Evolutionary conservation across 2,329 filamentous ascomycete species (phyloP).

Genomic region (Epicoccum sorghinum): DNA sequence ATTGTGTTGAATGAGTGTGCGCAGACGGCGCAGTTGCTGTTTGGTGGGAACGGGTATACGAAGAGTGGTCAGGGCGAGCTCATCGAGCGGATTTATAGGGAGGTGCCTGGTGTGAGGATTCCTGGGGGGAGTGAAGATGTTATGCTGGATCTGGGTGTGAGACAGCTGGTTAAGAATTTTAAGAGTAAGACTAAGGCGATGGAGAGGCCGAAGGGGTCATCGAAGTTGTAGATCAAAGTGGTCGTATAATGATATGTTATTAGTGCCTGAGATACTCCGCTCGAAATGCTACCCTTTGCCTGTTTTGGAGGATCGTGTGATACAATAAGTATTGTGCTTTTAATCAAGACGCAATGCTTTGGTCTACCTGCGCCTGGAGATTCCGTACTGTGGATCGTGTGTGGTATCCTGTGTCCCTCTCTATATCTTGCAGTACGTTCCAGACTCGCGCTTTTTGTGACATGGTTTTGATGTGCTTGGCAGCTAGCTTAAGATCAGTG

Average conservation of each 20-base stretch:
- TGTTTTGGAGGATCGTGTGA: too few relatives aligned
- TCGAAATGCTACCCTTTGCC: too few relatives aligned
- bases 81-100: constrained; percentile 70
- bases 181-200: constrained; percentile 62
- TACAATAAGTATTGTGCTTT: too few relatives aligned
- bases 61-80: constrained; percentile 72
- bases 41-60: constrained; percentile 77
- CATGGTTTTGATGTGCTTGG: constrained; percentile 43
- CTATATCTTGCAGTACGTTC: constrained; percentile 40
- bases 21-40: constrained; percentile 70
- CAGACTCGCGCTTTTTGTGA: constrained; percentile 42
- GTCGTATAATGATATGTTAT: too few relatives aligned
- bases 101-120: constrained; percentile 66
- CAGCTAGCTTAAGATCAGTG: constrained; percentile 28
- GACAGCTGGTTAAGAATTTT: constrained; percentile 75
- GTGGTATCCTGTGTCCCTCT: constrained; percentile 40
- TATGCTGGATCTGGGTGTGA: constrained; percentile 70
- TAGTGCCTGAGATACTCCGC: too few relatives aligned
- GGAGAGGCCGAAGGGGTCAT: constrained; percentile 50
- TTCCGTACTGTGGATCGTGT: constrained; percentile 35
- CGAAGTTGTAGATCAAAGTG: constrained; percentile 45
- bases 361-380: constrained; percentile 35
- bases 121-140: constrained; percentile 77
- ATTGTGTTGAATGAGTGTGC: constrained; percentile 76
- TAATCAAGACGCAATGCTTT: constrained; percentile 3